phyloP scores from a whole-genome alignment of 2,329 filamentous ascomycete genomes.

The Paracamarosporium sp. region DNA sequence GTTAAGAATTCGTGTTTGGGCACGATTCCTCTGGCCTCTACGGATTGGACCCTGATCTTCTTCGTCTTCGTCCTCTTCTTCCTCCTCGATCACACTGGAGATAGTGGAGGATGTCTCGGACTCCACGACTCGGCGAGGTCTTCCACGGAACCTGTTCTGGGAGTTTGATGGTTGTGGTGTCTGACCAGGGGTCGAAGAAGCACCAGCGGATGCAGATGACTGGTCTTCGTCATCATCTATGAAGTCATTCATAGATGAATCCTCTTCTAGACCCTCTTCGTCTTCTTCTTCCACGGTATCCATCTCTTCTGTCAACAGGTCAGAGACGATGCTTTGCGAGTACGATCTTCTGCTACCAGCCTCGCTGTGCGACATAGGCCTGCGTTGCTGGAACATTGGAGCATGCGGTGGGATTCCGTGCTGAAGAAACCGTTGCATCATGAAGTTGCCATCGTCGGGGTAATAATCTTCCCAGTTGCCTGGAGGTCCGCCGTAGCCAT shows the following conservation, averaged over 20 bases:
- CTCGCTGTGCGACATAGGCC: constrained; percentile 49
- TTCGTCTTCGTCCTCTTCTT: constrained; percentile 44
- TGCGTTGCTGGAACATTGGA: constrained; percentile 33
- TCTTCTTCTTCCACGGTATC: constrained; percentile 52
- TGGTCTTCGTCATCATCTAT: constrained; percentile 44
- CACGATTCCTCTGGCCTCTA: constrained; percentile 38
- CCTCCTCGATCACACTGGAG: constrained; percentile 42
- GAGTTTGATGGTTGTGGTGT: constrained; percentile 35
- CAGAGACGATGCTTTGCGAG: constrained; percentile 48
- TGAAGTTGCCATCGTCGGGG: constrained; percentile 37
- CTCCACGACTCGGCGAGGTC: constrained; percentile 45
- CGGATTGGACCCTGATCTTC: constrained; percentile 45
- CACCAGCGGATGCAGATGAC: constrained; percentile 29
- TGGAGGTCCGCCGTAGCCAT: constrained; percentile 38
- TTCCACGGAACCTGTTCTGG: constrained; percentile 27
- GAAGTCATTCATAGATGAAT: constrained; percentile 52
- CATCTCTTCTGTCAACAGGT: constrained; percentile 50
- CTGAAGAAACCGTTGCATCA: constrained; percentile 43
- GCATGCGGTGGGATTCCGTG: constrained; percentile 32
- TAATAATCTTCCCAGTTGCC: constrained; percentile 40
- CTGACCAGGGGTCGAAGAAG: constrained; percentile 38
- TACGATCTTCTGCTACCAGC: constrained; percentile 50
- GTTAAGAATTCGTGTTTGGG: constrained; percentile 36
- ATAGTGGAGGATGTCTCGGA: constrained; percentile 48
- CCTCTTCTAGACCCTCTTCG: constrained; percentile 46